Evolutionary conservation across 805 yeast species (phyloP).

Genomic region (Ogataea glucozyma): DNA sequence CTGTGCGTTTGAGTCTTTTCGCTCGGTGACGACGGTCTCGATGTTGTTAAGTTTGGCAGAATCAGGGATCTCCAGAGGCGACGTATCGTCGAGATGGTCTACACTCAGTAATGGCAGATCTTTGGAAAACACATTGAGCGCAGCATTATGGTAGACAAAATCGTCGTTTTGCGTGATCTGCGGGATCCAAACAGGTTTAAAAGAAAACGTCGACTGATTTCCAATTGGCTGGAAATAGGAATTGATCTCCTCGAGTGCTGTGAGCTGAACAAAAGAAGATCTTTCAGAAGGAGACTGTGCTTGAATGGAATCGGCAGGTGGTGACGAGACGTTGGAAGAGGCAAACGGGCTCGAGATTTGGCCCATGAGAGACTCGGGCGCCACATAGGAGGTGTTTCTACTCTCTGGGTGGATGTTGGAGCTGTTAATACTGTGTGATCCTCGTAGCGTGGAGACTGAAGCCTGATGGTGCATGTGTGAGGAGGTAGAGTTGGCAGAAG

Average conservation of each 20-base stretch:
- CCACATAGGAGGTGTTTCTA: slow-evolving; percentile 3
- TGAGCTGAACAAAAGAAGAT: slow-evolving; percentile 20
- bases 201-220: slow-evolving; percentile 30
- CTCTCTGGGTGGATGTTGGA: slow-evolving; percentile 1
- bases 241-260: slow-evolving; percentile 30
- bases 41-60: slow-evolving; percentile 24
- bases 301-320: neutral
- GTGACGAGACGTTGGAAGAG: slow-evolving; percentile 18
- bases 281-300: slow-evolving; percentile 2
- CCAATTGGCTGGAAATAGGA: slow-evolving; percentile 28
- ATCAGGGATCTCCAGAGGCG: slow-evolving; percentile 35
- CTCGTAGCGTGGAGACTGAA: slow-evolving; percentile 19
- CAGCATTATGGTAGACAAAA: slow-evolving; percentile 59
- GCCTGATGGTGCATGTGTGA: slow-evolving; percentile 16
- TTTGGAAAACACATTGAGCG: slow-evolving; percentile 58
- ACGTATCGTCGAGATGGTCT: slow-evolving; percentile 38
- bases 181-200: slow-evolving; percentile 60
- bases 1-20: slow-evolving; percentile 12
- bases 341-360: slow-evolving; percentile 13
- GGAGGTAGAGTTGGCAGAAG: no score
- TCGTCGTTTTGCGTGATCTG: slow-evolving; percentile 55
- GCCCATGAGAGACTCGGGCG: slow-evolving; percentile 5
- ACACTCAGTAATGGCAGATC: slow-evolving; percentile 52
- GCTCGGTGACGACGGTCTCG: slow-evolving; percentile 23
- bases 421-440: no score